Evolutionary conservation across 1,284 basidiomycete species (phyloP), one percentile per base, ranked within the genome.

Genomic region (Sphagnurus paluster): DNA sequence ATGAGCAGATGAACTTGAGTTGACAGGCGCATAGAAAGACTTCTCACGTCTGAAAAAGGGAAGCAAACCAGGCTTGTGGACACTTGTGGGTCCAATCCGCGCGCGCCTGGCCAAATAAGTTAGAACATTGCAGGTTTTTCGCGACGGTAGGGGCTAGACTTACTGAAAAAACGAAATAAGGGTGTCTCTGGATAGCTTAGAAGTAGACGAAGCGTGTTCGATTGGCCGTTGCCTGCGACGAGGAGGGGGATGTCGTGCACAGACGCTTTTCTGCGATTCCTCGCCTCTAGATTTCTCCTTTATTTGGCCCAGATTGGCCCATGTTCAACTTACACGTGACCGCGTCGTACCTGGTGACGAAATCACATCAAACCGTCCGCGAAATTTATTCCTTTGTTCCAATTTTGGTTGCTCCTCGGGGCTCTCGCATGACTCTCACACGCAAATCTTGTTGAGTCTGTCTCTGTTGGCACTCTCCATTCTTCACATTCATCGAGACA

Each of bases 251-350:
- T 39, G 25, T 49, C 43, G 45, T 48, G 45, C 44, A 56, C 52
- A 42, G 48, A 42, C 46, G 46, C 42, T 50, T 40, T 52, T 47
- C 47, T 46, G 42, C 21, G 19, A 29, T 28, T 14, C 16, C 11
- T 20, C 34, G 34, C 13, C 26, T 10, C 43, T 34, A 16, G 24
- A 14, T 50, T 53, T 56, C 40, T 49, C 26, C 39, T 67, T 68
- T 68, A 67, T 68, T 68, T 66, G 63, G 55, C 41, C 44, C 51
- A 46, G 46, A 53, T 65, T 64, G 54, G 61, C 50, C 40, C 52
- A 68, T 65, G 67, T 70, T 72, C 68, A 68, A 70, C 61, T 67
- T 56, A 33, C 70, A 71, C 68, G 69, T 73, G 70, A 71, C 57
- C 67, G 66, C 62, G 68, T 67, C 48, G 28, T 40, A 13, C 58